Conservation (phyloP, 768 basidiomycete genomes). For the Xanthoconium stramineum region DNA sequence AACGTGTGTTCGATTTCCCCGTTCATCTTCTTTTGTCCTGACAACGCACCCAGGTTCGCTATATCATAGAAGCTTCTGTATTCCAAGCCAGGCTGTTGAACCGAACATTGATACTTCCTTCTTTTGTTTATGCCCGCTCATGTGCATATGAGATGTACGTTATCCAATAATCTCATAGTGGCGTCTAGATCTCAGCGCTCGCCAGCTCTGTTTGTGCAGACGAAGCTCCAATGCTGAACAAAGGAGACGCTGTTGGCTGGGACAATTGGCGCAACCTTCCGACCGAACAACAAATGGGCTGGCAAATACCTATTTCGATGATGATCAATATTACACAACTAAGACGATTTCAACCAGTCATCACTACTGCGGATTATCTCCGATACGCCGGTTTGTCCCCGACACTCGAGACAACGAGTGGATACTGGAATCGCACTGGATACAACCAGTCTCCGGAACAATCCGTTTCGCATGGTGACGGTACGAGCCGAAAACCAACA, state of each 20-base stretch:
- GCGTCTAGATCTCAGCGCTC: neutral
- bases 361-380: conserved; percentile 39
- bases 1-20: conserved; percentile 28
- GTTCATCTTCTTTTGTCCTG: neutral
- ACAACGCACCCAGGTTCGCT: conserved; percentile 33
- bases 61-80: conserved; percentile 41
- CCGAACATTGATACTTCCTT: conserved; percentile 40
- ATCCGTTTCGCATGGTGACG: conserved; percentile 13
- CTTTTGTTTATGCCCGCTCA: conserved; percentile 41
- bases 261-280: conserved; percentile 38
- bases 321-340: conserved; percentile 42
- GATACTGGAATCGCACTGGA: conserved; percentile 34
- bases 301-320: conserved; percentile 30
- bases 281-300: conserved; percentile 30
- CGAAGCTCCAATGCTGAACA: conserved; percentile 41
- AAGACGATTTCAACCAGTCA: conserved; percentile 32
- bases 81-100: conserved; percentile 39
- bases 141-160: conserved; percentile 40
- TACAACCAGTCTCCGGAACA: conserved; percentile 24
- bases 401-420: conserved; percentile 34
- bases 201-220: conserved; percentile 35
- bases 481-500: conserved; percentile 13
- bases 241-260: conserved; percentile 38
- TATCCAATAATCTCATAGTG: neutral
- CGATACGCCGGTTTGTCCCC: conserved; percentile 33